A percentile compares a stretch with the other conserved stretches of the same genome.
These are phyloP conservation scores for Scenedesmus sp. DNA, from an alignment of 163 green algal species.

Conservation along the genomic window DNA sequence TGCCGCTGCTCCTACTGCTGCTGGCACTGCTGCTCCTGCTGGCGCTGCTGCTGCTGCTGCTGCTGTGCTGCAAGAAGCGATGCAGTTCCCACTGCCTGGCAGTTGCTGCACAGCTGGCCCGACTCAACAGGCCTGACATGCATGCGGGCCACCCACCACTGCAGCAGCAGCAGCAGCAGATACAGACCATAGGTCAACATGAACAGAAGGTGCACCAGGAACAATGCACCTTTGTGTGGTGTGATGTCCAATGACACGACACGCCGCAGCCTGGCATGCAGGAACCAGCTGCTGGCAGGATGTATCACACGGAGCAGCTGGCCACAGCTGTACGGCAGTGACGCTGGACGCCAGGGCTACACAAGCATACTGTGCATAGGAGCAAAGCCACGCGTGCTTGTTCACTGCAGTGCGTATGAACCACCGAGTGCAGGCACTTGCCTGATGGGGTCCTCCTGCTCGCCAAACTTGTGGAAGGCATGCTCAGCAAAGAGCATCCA, in stretches of 20 bases:
- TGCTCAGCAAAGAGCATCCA: constrained; percentile 52
- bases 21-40: constrained; percentile 4
- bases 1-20: constrained; percentile 11
- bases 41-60: constrained; percentile 20
- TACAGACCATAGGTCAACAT: not conserved
- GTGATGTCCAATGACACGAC: not conserved
- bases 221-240: not conserved
- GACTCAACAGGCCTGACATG: constrained; percentile 17
- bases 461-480: not conserved
- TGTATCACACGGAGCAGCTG: not conserved
- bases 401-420: not conserved
- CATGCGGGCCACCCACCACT: constrained; percentile 29
- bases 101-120: constrained; percentile 33
- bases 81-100: constrained; percentile 41
- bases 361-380: not conserved
- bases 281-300: not conserved
- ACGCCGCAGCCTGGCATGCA: not conserved
- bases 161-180: not conserved
- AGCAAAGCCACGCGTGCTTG: not conserved
- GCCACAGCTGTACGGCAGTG: not conserved
- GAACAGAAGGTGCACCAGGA: no score
- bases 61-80: constrained; percentile 12
- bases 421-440: not conserved
- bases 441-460: constrained; percentile 36
- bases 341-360: no score